A percentile compares a stretch with the other conserved stretches of the same genome.
These are phyloP conservation scores for Pseudonitzschia delicatissima DNA, from an alignment of 108 stramenopile species.

Conservation along the genomic window DNA sequence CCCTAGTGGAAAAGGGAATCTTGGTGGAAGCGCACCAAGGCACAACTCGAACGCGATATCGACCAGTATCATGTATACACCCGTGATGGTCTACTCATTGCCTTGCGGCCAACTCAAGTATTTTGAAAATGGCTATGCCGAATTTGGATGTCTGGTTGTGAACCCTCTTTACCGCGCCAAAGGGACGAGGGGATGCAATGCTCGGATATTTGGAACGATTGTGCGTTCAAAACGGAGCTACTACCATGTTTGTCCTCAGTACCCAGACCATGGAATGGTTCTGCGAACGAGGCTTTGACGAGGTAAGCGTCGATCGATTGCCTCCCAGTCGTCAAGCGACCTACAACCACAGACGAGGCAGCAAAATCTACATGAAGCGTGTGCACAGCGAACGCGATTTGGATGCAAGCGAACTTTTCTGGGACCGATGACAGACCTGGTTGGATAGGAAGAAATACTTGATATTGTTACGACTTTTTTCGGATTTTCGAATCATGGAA, in stretches of 20 bases:
- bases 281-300: conserved; percentile 87
- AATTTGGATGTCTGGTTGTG: conserved; percentile 94
- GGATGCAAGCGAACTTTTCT: conserved; percentile 85
- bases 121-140: conserved; percentile 84
- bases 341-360: conserved; percentile 66
- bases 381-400: conserved; percentile 75
- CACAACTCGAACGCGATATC: conserved; percentile 78
- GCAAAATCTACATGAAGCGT: conserved; percentile 90
- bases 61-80: conserved; percentile 89
- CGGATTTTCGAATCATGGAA: too few relatives aligned
- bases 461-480: neutral
- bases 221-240: conserved; percentile 63
- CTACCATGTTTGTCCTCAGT: conserved; percentile 86
- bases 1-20: conserved; percentile 81
- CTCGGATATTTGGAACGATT: conserved; percentile 93
- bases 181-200: conserved; percentile 94
- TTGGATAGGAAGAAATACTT: neutral
- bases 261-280: conserved; percentile 98
- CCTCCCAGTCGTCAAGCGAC: conserved; percentile 79
- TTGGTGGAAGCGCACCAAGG: conserved; percentile 78
- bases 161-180: conserved; percentile 77
- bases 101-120: conserved; percentile 83
- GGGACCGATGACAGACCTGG: conserved; percentile 44
- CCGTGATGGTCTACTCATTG: conserved; percentile 82
- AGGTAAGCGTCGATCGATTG: conserved; percentile 59